A percentile compares a stretch with the other conserved stretches of the same genome.
Conservation (phyloP, 2,329 filamentous ascomycete species). For the Talaromyces pinophilus region DNA sequence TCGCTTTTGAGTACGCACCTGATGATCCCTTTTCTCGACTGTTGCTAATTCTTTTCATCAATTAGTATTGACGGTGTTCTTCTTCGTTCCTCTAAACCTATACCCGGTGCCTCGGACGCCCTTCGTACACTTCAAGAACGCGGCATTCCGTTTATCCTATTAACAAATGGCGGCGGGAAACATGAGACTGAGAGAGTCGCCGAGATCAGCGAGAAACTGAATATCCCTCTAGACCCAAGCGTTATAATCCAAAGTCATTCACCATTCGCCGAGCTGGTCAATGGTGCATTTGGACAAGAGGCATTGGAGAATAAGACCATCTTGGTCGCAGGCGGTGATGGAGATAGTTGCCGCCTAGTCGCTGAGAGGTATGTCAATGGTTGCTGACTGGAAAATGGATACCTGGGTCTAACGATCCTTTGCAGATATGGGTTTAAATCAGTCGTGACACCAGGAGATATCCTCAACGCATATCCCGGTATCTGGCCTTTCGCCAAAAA, state of each 20-base stretch:
- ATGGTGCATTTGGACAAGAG: conserved; percentile 56
- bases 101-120: conserved; percentile 75
- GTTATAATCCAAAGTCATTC: conserved; percentile 91
- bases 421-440: conserved; percentile 72
- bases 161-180: conserved; percentile 94
- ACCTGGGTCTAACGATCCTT: background rate
- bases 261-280: conserved; percentile 73
- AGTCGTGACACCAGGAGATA: conserved; percentile 83
- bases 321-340: conserved; percentile 70
- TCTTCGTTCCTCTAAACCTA: conserved; percentile 73
- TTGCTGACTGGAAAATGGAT: background rate
- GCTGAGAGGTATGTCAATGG: conserved; percentile 60
- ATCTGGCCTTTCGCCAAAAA: conserved; percentile 82
- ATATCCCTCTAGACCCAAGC: conserved; percentile 63
- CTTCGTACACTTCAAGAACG: conserved; percentile 71
- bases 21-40: background rate
- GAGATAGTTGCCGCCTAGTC: conserved; percentile 67
- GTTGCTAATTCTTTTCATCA: conserved; percentile 8
- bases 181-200: conserved; percentile 72
- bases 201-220: conserved; percentile 67
- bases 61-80: conserved; percentile 90
- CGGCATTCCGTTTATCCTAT: conserved; percentile 84
- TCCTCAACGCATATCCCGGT: conserved; percentile 69
- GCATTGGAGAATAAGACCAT: conserved; percentile 66
- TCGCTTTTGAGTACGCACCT: conserved; percentile 48